Evolutionary conservation across 495 filamentous ascomycete species (phyloP).

Genomic region (Hyaloscypha bicolor): DNA sequence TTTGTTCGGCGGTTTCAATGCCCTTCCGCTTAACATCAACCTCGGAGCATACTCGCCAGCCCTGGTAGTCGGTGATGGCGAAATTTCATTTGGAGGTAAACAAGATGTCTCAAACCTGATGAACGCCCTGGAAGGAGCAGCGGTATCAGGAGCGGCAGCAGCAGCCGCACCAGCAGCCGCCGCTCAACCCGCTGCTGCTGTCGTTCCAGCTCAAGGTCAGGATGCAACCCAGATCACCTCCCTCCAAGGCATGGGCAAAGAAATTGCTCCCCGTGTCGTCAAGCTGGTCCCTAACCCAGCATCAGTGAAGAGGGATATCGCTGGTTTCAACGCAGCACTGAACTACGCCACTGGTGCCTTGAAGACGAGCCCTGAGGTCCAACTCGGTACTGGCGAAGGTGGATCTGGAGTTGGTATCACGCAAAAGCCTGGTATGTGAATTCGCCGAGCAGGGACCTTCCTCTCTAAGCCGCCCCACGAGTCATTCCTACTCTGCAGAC

Average conservation of each 20-base stretch:
- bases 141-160: conserved; percentile 48
- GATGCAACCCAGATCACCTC: conserved; percentile 43
- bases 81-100: conserved; percentile 59
- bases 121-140: conserved; percentile 51
- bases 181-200: conserved; percentile 19
- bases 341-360: conserved; percentile 48
- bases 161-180: conserved; percentile 27
- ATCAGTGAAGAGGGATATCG: conserved; percentile 38
- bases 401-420: conserved; percentile 52
- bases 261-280: conserved; percentile 45
- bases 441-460: no score
- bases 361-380: conserved; percentile 46
- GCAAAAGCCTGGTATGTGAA: conserved; percentile 9
- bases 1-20: conserved; percentile 42
- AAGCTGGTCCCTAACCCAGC: conserved; percentile 2
- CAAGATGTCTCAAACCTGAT: conserved; percentile 53
- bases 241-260: conserved; percentile 53
- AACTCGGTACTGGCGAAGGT: conserved; percentile 49
- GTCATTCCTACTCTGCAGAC: no score
- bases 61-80: conserved; percentile 63
- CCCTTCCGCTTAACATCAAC: conserved; percentile 62
- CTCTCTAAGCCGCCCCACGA: no score
- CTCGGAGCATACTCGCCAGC: conserved; percentile 61
- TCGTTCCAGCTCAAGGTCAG: background rate
- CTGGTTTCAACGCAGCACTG: conserved; percentile 51